A percentile compares a stretch with the other conserved stretches of the same genome.
Evolutionary conservation across 2,329 filamentous ascomycete species (phyloP).

Genomic region (Nemania diffusa): DNA sequence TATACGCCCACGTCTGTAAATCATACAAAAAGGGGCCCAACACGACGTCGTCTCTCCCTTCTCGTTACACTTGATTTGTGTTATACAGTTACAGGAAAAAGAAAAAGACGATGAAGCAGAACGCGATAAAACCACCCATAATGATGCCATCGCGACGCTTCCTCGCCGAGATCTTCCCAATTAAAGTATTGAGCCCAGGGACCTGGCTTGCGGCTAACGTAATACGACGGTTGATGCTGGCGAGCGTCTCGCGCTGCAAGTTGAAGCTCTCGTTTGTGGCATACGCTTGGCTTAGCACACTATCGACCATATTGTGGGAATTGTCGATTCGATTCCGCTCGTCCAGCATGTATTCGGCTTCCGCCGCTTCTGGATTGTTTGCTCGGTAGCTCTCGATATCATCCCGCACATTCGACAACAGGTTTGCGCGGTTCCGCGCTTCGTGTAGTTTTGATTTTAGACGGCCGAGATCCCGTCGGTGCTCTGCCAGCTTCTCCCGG

Average conservation of each 20-base stretch:
- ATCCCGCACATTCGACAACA: conserved; percentile 88
- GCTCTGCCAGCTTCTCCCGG: conserved; percentile 87
- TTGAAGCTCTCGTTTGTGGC: conserved; percentile 93
- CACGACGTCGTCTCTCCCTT: not conserved
- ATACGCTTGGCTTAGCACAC: conserved; percentile 93
- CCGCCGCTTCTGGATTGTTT: conserved; percentile 81
- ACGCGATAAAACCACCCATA: conserved; percentile 87
- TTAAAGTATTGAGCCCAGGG: conserved; percentile 91
- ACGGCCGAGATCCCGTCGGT: conserved; percentile 82
- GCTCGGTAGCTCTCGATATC: conserved; percentile 92
- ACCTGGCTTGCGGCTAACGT: conserved; percentile 89
- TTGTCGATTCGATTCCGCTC: conserved; percentile 88
- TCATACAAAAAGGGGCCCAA: conserved; percentile 20
- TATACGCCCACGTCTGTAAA: conserved; percentile 25
- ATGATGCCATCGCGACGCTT: conserved; percentile 96
- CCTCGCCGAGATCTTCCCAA: conserved; percentile 91
- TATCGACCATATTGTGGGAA: conserved; percentile 89
- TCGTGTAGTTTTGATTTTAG: conserved; percentile 78
- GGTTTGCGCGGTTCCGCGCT: conserved; percentile 86
- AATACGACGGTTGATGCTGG: conserved; percentile 90
- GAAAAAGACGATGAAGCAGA: conserved; percentile 89
- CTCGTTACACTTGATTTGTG: not conserved
- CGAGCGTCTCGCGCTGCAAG: conserved; percentile 85
- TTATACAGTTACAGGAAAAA: conserved; percentile 80
- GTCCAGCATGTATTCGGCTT: conserved; percentile 97